Percentiles rank a stretch among this genome's conserved stretches.
These are phyloP conservation scores for Aspergillus ostianus DNA, from an alignment of 495 filamentous ascomycete species.

Conservation along the genomic window DNA sequence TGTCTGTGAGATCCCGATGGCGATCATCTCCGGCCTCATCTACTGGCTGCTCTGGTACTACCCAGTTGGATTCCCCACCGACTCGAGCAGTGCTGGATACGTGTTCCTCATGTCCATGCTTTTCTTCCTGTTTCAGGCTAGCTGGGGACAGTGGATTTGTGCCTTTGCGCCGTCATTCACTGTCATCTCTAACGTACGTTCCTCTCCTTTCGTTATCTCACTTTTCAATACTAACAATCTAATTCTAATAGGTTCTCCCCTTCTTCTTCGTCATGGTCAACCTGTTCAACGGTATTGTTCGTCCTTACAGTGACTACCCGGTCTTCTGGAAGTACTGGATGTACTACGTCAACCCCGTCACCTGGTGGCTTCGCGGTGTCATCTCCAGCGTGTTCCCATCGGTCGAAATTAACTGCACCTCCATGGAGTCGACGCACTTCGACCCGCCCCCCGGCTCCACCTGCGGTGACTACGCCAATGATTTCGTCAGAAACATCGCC, in stretches of 20 bases:
- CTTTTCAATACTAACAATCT: conserved; percentile 5
- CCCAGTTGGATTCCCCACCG: conserved; percentile 66
- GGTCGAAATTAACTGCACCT: conserved; percentile 55
- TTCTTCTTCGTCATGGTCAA: conserved; percentile 80
- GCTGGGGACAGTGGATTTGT: conserved; percentile 83
- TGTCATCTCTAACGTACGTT: conserved; percentile 67
- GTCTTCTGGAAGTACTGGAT: conserved; percentile 80
- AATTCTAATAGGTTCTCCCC: conserved; percentile 44
- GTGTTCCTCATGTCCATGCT: conserved; percentile 81
- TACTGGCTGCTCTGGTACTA: conserved; percentile 83
- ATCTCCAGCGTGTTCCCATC: conserved; percentile 58
- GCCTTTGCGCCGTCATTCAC: conserved; percentile 79
- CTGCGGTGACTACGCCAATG: conserved; percentile 59
- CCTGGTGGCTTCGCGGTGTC: conserved; percentile 74
- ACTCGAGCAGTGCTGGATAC: conserved; percentile 67
- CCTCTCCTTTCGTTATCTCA: conserved; percentile 46
- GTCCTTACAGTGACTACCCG: conserved; percentile 57
- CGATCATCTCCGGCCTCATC: conserved; percentile 59
- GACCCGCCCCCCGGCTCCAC: conserved; percentile 60
- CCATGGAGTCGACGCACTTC: conserved; percentile 64
- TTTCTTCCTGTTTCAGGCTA: conserved; percentile 75
- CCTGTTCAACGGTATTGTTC: conserved; percentile 74
- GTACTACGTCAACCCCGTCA: conserved; percentile 70
- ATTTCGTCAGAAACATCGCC: conserved; percentile 47
- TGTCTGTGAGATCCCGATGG: conserved; percentile 72